Evolutionary conservation across 371 early-diverging fungal species (phyloP).

Genomic region (Coemansia sp.): DNA sequence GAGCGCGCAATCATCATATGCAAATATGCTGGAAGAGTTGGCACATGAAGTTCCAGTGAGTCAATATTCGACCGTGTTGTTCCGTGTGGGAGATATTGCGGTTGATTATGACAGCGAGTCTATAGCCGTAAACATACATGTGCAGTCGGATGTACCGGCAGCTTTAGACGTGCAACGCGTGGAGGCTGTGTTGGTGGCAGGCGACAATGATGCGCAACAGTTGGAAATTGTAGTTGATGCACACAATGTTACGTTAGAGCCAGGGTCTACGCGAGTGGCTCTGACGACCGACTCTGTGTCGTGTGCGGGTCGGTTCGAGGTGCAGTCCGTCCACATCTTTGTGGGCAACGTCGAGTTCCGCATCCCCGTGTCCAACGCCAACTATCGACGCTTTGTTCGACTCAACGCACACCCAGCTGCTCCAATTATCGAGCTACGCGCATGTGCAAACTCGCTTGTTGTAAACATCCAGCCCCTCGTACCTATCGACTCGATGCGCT

Average conservation of each 20-base stretch:
- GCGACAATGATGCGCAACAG: slow-evolving; percentile 11
- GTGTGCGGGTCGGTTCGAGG: slow-evolving; percentile 29
- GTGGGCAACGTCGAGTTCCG: slow-evolving; percentile 18
- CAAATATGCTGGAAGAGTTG: slow-evolving; percentile 21
- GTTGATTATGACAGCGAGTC: neutral
- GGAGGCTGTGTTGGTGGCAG: slow-evolving; percentile 23
- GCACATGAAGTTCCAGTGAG: neutral
- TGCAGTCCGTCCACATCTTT: slow-evolving; percentile 15
- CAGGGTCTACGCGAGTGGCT: slow-evolving; percentile 6
- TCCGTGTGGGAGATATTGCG: slow-evolving; percentile 7
- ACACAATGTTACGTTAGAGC: neutral
- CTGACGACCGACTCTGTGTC: slow-evolving; percentile 22
- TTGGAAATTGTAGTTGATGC: slow-evolving; percentile 22
- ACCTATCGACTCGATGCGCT: slow-evolving; percentile 13
- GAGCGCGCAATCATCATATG: neutral
- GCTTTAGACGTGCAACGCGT: slow-evolving; percentile 7
- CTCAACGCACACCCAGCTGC: slow-evolving; percentile 25
- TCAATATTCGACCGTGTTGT: neutral
- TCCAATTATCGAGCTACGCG: slow-evolving; percentile 9
- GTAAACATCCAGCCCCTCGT: neutral
- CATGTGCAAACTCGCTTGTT: slow-evolving; percentile 2
- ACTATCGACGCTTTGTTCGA: slow-evolving; percentile 8
- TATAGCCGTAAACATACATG: neutral
- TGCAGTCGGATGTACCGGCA: slow-evolving; percentile 12
- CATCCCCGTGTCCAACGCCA: slow-evolving; percentile 14